A percentile compares a stretch with the other conserved stretches of the same genome.
phyloP scores from a whole-genome alignment of 2,329 filamentous ascomycete species.

The Fusarium tjaetaba region DNA sequence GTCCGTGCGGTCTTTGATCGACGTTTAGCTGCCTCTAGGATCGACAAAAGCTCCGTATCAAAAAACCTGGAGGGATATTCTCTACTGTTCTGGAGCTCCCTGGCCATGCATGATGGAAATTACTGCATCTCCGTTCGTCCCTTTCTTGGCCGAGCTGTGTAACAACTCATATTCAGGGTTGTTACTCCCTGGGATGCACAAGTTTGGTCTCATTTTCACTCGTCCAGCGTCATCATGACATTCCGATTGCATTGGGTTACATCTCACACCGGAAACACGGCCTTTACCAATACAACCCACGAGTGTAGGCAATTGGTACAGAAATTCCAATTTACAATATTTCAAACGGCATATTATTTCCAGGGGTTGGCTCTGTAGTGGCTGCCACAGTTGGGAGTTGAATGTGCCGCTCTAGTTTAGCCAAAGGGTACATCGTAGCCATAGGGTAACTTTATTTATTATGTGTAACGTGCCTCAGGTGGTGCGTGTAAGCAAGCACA shows the following conservation, averaged over 20 bases:
- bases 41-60: slow-evolving; percentile 19
- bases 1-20: slow-evolving; percentile 37
- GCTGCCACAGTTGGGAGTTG: background rate
- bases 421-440: background rate
- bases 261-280: slow-evolving; percentile 8
- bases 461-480: background rate
- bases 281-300: slow-evolving; percentile 8
- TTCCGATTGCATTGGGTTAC: slow-evolving; percentile 19
- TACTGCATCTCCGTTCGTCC: background rate
- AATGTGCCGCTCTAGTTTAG: background rate
- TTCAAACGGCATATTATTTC: background rate
- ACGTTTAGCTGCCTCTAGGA: slow-evolving; percentile 28
- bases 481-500: background rate
- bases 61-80: slow-evolving; percentile 7
- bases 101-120: background rate
- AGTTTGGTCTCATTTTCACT: background rate
- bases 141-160: slow-evolving; percentile 2
- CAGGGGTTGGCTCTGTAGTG: slow-evolving; percentile 9
- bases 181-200: background rate
- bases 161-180: slow-evolving; percentile 8
- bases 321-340: background rate
- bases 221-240: slow-evolving; percentile 35
- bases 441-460: slow-evolving; percentile 8
- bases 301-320: background rate
- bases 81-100: background rate